Percentiles rank a stretch among this genome's conserved stretches.
phyloP scores from a whole-genome alignment of 768 basidiomycete genomes.

The Suillus americanus region DNA sequence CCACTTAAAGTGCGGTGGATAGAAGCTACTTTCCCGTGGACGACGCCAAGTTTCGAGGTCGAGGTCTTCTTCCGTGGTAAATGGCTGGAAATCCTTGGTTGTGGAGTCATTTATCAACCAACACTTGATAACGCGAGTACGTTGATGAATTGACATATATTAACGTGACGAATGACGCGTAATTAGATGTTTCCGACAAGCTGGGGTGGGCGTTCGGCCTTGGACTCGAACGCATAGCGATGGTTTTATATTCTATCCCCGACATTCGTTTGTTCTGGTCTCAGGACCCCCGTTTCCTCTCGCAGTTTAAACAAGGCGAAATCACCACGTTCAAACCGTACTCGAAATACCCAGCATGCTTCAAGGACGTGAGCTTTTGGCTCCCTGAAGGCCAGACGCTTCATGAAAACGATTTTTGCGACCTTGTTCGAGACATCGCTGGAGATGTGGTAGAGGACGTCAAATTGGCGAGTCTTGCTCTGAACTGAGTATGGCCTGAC shows the following conservation, averaged over 20 bases:
- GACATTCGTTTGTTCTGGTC: slow-evolving; percentile 99
- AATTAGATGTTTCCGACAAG: slow-evolving; percentile 71
- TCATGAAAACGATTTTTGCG: slow-evolving; percentile 97
- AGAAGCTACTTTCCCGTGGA: slow-evolving; percentile 97
- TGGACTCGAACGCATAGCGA: slow-evolving; percentile 94
- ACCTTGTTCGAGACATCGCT: slow-evolving; percentile 87
- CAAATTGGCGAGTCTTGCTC: slow-evolving; percentile 55
- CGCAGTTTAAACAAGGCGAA: slow-evolving; percentile 77
- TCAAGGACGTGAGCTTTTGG: slow-evolving; percentile 98
- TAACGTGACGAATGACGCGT: slow-evolving; percentile 12
- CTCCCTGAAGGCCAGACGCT: slow-evolving; percentile 50
- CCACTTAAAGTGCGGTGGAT: slow-evolving; percentile 95
- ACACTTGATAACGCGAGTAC: slow-evolving; percentile 85
- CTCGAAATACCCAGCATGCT: slow-evolving; percentile 89
- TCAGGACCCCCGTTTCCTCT: slow-evolving; percentile 78
- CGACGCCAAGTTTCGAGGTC: slow-evolving; percentile 95
- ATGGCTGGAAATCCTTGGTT: slow-evolving; percentile 96
- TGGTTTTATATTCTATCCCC: slow-evolving; percentile 95
- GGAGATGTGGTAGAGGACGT: slow-evolving; percentile 94
- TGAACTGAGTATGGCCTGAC: background rate
- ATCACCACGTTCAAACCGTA: slow-evolving; percentile 88
- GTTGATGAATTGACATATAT: slow-evolving; percentile 27
- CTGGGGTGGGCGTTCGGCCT: slow-evolving; percentile 98
- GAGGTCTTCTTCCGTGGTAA: slow-evolving; percentile 95
- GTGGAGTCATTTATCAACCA: slow-evolving; percentile 86